phyloP scores from a whole-genome alignment of 169 alveolate genomes.

The Perkinsus chesapeaki region DNA sequence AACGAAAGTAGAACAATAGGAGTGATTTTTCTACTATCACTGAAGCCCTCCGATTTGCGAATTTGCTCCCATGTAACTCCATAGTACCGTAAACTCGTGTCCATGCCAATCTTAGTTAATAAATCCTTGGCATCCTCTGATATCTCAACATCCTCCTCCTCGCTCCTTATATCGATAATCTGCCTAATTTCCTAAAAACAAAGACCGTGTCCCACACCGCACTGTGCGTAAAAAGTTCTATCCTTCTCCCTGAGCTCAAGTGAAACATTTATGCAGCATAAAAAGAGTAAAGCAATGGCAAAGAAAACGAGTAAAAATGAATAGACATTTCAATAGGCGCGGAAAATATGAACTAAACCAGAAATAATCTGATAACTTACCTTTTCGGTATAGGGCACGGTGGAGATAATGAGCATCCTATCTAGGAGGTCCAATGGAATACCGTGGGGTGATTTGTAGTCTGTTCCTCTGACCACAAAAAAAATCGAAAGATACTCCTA shows the following conservation, averaged over 20 bases:
- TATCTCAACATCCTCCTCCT: constrained; percentile 96
- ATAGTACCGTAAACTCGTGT: constrained; percentile 86
- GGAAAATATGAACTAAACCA: background rate
- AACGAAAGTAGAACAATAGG: no score
- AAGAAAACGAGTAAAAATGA: background rate
- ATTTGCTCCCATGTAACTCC: constrained; percentile 79
- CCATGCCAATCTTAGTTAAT: constrained; percentile 88
- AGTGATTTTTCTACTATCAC: no score
- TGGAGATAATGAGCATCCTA: constrained; percentile 91
- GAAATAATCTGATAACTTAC: constrained; percentile 54
- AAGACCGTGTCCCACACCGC: background rate
- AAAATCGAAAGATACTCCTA: constrained; percentile 22
- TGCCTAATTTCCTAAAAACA: constrained; percentile 40
- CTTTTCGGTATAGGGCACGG: constrained; percentile 86
- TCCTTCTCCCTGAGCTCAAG: no score
- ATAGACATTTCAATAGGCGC: background rate
- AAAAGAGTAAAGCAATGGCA: no score
- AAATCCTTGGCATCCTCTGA: constrained; percentile 88
- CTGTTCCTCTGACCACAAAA: constrained; percentile 85
- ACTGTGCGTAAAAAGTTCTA: background rate
- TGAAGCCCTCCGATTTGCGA: no score
- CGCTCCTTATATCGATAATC: constrained; percentile 90
- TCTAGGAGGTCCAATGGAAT: constrained; percentile 96
- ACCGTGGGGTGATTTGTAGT: constrained; percentile 97
- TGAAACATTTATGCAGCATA: background rate